These are phyloP conservation scores for Citrus inodora DNA, from an alignment of 345 rosid genomes.

Conservation along the genomic window DNA sequence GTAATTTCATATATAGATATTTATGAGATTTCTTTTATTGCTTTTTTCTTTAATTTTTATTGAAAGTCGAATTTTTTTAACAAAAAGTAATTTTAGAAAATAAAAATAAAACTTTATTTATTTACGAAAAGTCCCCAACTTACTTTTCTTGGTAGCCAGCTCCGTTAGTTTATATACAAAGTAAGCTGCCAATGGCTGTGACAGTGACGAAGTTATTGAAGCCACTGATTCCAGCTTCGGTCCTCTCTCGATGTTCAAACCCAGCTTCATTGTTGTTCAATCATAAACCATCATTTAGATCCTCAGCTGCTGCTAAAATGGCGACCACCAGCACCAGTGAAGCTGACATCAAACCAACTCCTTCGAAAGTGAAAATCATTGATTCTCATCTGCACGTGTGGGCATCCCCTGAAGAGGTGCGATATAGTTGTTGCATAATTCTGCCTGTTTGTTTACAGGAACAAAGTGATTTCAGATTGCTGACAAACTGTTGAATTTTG, in stretches of 20 bases:
- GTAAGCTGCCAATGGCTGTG: conserved; percentile 4
- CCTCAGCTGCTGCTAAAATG: conserved; percentile 39
- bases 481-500: conserved; percentile 8
- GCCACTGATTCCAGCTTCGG: conserved; percentile 22
- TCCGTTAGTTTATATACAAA: neutral
- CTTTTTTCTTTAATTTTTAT: too few relatives aligned
- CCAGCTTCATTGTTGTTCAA: neutral
- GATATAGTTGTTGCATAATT: neutral
- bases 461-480: neutral
- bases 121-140: conserved; percentile 2
- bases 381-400: conserved; percentile 93
- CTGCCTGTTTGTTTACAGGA: neutral
- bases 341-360: conserved; percentile 21
- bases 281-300: conserved; percentile 8
- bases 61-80: too few relatives aligned
- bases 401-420: conserved; percentile 88
- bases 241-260: neutral
- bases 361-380: conserved; percentile 34
- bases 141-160: neutral
- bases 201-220: conserved; percentile 25
- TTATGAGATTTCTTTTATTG: too few relatives aligned
- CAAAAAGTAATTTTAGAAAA: neutral
- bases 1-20: too few relatives aligned
- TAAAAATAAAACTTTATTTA: neutral
- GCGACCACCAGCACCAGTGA: conserved; percentile 41